phyloP scores from a whole-genome alignment of 257 asterid genomes.

The Marsdenia floribunda region DNA sequence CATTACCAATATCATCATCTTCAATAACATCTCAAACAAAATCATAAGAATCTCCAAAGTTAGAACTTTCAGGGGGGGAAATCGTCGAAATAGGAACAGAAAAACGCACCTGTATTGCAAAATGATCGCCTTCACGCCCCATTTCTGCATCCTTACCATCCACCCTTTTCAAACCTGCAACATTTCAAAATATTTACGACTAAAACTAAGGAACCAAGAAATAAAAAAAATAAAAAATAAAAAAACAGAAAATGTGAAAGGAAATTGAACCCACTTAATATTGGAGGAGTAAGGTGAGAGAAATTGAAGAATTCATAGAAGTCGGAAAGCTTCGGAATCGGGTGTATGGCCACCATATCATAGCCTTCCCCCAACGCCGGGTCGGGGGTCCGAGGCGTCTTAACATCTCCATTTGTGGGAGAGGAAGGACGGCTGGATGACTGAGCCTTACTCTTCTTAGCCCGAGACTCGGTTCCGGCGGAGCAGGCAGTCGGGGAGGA shows the following conservation, averaged over 20 bases:
- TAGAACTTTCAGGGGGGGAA: not conserved
- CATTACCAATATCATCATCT: conserved; percentile 4
- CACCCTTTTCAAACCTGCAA: conserved; percentile 64
- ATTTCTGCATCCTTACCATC: conserved; percentile 46
- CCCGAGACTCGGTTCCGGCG: conserved; percentile 42
- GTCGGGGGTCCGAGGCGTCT: conserved; percentile 41
- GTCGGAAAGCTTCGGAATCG: conserved; percentile 94
- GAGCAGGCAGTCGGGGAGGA: conserved; percentile 14
- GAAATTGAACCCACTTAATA: conserved; percentile 51
- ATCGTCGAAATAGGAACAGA: not conserved
- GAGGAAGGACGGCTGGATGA: conserved; percentile 33
- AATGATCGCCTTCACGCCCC: conserved; percentile 65
- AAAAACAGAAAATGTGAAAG: not conserved
- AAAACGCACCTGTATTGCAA: conserved; percentile 75
- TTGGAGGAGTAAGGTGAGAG: conserved; percentile 79
- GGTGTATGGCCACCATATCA: conserved; percentile 97
- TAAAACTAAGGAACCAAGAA: not conserved
- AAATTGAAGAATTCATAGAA: conserved; percentile 93
- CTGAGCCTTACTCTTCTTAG: conserved; percentile 44
- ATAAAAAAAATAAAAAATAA: not conserved
- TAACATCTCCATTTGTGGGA: conserved; percentile 46
- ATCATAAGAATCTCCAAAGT: not conserved
- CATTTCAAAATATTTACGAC: not conserved
- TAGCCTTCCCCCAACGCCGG: conserved; percentile 51
- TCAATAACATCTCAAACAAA: not conserved